Percentiles rank a stretch among this genome's conserved stretches.
Evolutionary conservation across 2,329 filamentous ascomycete species (phyloP).

Genomic region (Microdochium nivale): DNA sequence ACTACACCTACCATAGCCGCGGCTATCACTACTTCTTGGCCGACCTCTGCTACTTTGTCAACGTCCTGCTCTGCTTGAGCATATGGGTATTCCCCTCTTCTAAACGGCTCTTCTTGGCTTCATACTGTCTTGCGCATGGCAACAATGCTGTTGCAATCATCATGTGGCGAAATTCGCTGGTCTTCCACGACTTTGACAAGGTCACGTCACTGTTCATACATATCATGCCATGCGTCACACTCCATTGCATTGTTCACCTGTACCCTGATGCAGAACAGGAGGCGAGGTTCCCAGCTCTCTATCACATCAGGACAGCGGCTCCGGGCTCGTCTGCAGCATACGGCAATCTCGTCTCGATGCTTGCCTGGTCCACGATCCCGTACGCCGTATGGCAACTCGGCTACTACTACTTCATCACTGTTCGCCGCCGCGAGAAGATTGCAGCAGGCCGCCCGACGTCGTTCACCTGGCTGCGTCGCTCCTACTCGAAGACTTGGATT

Average conservation of each 20-base stretch:
- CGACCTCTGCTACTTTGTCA: conserved; percentile 97
- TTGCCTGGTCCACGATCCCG: conserved; percentile 86
- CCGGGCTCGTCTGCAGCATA: conserved; percentile 75
- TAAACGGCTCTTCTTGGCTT: conserved; percentile 83
- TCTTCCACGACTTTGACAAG: conserved; percentile 98
- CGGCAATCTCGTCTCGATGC: conserved; percentile 70
- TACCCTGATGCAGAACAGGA: conserved; percentile 56
- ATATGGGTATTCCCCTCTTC: conserved; percentile 88
- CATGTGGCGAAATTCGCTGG: conserved; percentile 98
- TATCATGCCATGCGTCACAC: conserved; percentile 92
- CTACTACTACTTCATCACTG: conserved; percentile 93
- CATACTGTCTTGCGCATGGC: conserved; percentile 86
- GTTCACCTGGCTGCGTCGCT: conserved; percentile 92
- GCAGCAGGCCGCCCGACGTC: conserved; percentile 90
- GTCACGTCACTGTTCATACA: conserved; percentile 98
- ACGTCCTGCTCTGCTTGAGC: conserved; percentile 70
- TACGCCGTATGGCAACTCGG: conserved; percentile 87
- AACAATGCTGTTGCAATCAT: conserved; percentile 97
- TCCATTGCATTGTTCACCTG: conserved; percentile 89
- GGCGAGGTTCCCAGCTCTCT: conserved; percentile 74
- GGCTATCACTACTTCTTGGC: conserved; percentile 97
- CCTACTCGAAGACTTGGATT: conserved; percentile 83
- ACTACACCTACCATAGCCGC: conserved; percentile 80
- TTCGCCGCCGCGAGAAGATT: conserved; percentile 91
- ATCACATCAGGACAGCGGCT: conserved; percentile 62